Conservation (phyloP, 148 eudicot genomes). For the Vaccinium corymbosum region DNA sequence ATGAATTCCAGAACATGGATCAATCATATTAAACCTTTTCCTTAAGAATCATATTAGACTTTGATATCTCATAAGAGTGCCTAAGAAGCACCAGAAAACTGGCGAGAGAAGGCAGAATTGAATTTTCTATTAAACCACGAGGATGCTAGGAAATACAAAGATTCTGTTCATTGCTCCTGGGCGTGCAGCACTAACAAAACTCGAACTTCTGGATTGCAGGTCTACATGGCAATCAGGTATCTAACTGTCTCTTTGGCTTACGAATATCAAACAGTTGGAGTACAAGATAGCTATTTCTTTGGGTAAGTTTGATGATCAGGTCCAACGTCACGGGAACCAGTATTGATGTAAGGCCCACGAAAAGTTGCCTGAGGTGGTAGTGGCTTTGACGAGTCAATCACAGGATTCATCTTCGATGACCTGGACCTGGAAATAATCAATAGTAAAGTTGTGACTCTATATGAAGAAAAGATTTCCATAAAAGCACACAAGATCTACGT, state of each 20-base stretch:
- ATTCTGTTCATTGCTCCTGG: not conserved
- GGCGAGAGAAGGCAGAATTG: not conserved
- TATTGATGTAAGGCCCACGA: slow-evolving; percentile 90
- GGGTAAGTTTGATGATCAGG: slow-evolving; percentile 71
- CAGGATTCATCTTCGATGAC: slow-evolving; percentile 64
- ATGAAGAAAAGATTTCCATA: not conserved
- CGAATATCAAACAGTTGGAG: not conserved
- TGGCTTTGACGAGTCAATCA: slow-evolving; percentile 89
- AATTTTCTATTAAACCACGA: not conserved
- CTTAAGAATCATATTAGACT: no score
- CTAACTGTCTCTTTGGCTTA: not conserved
- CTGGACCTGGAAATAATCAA: slow-evolving; percentile 38
- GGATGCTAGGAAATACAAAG: not conserved
- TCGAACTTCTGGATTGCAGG: not conserved
- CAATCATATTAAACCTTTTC: no score
- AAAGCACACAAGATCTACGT: no score
- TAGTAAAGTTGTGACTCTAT: not conserved
- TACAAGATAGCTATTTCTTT: slow-evolving; percentile 41
- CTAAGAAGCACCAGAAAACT: not conserved
- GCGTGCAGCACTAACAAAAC: not conserved
- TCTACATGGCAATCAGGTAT: not conserved
- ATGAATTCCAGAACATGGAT: no score
- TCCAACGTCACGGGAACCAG: slow-evolving; percentile 94
- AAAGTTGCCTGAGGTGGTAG: slow-evolving; percentile 98
- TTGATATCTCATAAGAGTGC: no score